Evolutionary conservation across 257 asterid genomes (phyloP), one percentile per base, ranked within the genome.

Genomic region (Petunia axillaris): DNA sequence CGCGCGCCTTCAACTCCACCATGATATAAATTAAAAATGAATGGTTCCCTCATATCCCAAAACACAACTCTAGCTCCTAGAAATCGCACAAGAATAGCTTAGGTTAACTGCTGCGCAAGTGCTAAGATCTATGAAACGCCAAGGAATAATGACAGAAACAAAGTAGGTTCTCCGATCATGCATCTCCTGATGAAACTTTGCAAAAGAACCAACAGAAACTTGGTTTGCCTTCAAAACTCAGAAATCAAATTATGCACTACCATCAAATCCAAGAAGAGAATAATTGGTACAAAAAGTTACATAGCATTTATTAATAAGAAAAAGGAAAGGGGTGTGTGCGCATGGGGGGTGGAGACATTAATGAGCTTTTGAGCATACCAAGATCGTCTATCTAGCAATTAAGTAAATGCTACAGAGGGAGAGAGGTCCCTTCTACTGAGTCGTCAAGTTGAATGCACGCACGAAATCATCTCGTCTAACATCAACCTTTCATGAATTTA

Each of bases 11-110:
- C 98, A 39, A 91, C 95, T 65, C 93, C 86, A 60, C 95, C 96
- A 16, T 85, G 91, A 89, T 94, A 96, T 77, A 94, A 85, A 85
- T 84, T 80, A 77, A 85, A 82, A 36, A 96, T 82, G 82, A 92
- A 94, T 74, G 97, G 84, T 81, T 94, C 97, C 81, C 98, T 92
- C 89, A 96, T 81, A 85, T 96, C 99, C 97, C 94, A 96, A 87
- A 94, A 96, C 81, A 96, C 93, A 88, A 96, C 89, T 83, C 91
- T 91, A 79, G 93, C 83, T 25, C 99, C 99, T 96, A 88, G 64
- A 84, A 82, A 71, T 87, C 54, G 55, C 81, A 74, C 1, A 80
- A 81, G 75, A 85, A 78, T 63, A 62, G 67, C 36, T 62, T 38
- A 53, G 84, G 62, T 40, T 68, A 80, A 70, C 48, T 87, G 53